Conservation (phyloP, 495 filamentous ascomycete species). For the Penicillium malachiteum region DNA sequence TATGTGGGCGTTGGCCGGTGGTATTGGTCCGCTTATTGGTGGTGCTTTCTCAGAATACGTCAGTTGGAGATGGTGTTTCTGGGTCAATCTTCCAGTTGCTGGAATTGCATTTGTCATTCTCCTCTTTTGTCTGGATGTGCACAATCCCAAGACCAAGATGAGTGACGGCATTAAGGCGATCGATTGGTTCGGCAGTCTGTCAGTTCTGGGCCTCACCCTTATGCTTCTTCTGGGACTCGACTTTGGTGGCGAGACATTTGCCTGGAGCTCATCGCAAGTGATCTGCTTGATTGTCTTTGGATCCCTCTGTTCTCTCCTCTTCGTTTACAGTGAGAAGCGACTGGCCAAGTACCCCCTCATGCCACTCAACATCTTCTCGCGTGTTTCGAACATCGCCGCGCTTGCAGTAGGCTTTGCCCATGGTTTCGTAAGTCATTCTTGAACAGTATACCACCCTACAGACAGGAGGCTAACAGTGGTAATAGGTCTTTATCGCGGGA, state of each 20-base stretch:
- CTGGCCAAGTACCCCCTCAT: conserved; percentile 75
- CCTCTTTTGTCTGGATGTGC: conserved; percentile 57
- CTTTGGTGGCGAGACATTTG: conserved; percentile 68
- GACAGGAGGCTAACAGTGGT: neutral
- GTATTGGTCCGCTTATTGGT: conserved; percentile 66
- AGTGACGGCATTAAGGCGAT: conserved; percentile 68
- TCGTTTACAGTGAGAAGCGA: conserved; percentile 66
- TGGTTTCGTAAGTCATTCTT: conserved; percentile 43
- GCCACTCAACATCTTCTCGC: conserved; percentile 65
- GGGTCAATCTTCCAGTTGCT: conserved; percentile 69
- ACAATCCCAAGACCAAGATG: conserved; percentile 57
- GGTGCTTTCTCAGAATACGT: conserved; percentile 63
- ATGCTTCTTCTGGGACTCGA: conserved; percentile 78
- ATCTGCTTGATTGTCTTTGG: conserved; percentile 79
- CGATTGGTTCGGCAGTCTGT: conserved; percentile 71
- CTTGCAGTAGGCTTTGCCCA: conserved; percentile 54
- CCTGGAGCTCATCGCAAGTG: conserved; percentile 73
- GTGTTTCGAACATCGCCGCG: conserved; percentile 56
- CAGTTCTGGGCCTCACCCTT: conserved; percentile 67
- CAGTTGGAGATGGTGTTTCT: conserved; percentile 69
- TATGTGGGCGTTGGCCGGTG: conserved; percentile 58
- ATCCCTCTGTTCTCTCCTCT: conserved; percentile 57
- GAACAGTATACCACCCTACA: neutral
- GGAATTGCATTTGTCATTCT: conserved; percentile 56
- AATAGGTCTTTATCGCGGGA: conserved; percentile 47